Percentiles rank a stretch among this genome's conserved stretches.
These are phyloP conservation scores for Shiraia bambusicola DNA, from an alignment of 2,329 filamentous ascomycete genomes.

Conservation along the genomic window DNA sequence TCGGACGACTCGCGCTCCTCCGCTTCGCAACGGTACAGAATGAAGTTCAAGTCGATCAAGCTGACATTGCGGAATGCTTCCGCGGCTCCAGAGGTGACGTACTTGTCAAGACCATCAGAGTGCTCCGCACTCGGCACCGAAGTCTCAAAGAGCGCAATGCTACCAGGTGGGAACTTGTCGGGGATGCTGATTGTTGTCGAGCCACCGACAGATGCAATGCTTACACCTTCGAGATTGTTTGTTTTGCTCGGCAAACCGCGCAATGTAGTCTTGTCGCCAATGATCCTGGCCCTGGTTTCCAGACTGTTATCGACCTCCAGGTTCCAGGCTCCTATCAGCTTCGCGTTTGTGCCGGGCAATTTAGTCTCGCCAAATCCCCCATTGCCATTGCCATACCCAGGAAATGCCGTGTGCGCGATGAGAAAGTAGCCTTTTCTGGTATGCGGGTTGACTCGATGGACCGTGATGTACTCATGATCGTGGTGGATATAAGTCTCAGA, in stretches of 20 bases:
- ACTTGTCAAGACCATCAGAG: constrained; percentile 78
- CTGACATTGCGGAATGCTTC: constrained; percentile 74
- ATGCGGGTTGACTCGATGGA: constrained; percentile 90
- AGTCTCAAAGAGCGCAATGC: constrained; percentile 92
- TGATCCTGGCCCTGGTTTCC: constrained; percentile 64
- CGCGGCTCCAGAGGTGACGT: constrained; percentile 78
- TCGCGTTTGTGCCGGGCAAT: constrained; percentile 80
- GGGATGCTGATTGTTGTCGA: constrained; percentile 79
- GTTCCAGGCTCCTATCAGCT: constrained; percentile 86
- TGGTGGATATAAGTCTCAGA: constrained; percentile 96
- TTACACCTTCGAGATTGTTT: constrained; percentile 70
- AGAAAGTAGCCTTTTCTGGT: constrained; percentile 93
- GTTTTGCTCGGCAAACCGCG: constrained; percentile 83
- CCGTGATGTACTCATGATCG: constrained; percentile 92
- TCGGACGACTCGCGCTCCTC: constrained; percentile 80
- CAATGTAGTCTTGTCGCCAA: constrained; percentile 70
- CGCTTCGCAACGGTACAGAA: constrained; percentile 87
- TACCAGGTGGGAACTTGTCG: constrained; percentile 85
- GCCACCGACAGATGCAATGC: constrained; percentile 68
- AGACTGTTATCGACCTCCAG: constrained; percentile 81
- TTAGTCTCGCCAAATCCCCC: constrained; percentile 77
- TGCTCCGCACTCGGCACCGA: constrained; percentile 90
- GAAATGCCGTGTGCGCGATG: constrained; percentile 94
- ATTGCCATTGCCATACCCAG: constrained; percentile 83
- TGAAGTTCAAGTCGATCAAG: constrained; percentile 84